These are phyloP conservation scores for Podaxis sp. DNA, from an alignment of 768 basidiomycete genomes.

Conservation along the genomic window DNA sequence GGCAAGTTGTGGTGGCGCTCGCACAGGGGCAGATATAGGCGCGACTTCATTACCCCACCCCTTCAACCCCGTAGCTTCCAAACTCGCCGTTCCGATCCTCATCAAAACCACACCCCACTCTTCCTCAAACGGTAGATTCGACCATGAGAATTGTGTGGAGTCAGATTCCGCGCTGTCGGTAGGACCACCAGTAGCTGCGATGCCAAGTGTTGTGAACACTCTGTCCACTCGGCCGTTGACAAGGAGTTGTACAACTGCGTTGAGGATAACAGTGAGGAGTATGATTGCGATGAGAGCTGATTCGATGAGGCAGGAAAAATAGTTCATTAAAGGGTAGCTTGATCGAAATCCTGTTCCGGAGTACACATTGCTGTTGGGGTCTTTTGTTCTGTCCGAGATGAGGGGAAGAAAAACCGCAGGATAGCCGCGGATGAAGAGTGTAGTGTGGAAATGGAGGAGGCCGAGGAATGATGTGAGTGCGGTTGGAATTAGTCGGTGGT, in stretches of 20 bases:
- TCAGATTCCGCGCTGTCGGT: constrained; percentile 8
- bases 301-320: constrained; percentile 71
- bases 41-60: constrained; percentile 76
- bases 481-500: constrained; percentile 70
- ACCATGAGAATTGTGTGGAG: constrained; percentile 19
- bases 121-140: constrained; percentile 53
- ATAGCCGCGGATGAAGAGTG: constrained; percentile 19
- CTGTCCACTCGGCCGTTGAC: constrained; percentile 55
- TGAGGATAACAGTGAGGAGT: constrained; percentile 54
- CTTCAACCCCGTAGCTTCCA: constrained; percentile 68
- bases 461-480: constrained; percentile 54
- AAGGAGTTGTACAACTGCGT: constrained; percentile 61
- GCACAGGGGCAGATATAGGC: constrained; percentile 30
- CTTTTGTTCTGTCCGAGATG: constrained; percentile 7
- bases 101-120: constrained; percentile 70
- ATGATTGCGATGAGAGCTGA: constrained; percentile 55
- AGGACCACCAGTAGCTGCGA: constrained; percentile 16
- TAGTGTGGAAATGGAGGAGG: constrained; percentile 63
- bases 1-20: background rate
- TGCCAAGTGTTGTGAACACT: constrained; percentile 52
- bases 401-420: constrained; percentile 34
- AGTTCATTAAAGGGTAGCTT: constrained; percentile 69
- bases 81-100: constrained; percentile 67
- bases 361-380: constrained; percentile 14
- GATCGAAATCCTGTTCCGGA: constrained; percentile 14